Base-by-base conservation (phyloP, 345 rosid genomes). In the Bretschneidera sinensis region DNA sequence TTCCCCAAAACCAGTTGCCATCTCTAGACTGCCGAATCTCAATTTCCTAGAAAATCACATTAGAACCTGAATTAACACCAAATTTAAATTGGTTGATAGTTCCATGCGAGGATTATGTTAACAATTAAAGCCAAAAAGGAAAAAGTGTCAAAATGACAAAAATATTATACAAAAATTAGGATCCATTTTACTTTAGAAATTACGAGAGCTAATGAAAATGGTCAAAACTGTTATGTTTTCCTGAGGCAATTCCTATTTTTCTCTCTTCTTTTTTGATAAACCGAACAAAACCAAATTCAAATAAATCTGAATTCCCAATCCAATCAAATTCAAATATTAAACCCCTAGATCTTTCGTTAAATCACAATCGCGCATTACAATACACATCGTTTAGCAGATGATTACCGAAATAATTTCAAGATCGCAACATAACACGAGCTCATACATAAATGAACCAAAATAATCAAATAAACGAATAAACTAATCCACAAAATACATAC, bases 1-100 rank as follows among this genome's bases (percentile, higher is more conserved):
- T 86, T 71, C 87, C 79, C 83, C 79, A 79, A 78, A 72, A 66
- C 90, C 83, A 63, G 83, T 65, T 7, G 74, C 78, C 95, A 87
- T 87, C 59, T 57, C 66, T 56, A 51, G 52, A 76, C 51, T 43
- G 52, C 62, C 57, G 67, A 63, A 51, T 49, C 59, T 49, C 69
- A 53, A 62, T 45, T 43, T 15, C 74, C 87, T 73, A 49, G 16
- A 17, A 60, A 61, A 59, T 7, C 1, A 39, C 45, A 39, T 39
- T 13, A 39, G 15, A 14, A 39, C 45, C 48, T 55, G 43, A n/a
- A n/a, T n/a, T n/a, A n/a, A n/a, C n/a, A n/a, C n/a, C n/a, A n/a
- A n/a, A n/a, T n/a, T n/a, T n/a, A n/a, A n/a, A n/a, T n/a, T n/a
- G n/a, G n/a, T n/a, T n/a, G n/a, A n/a, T n/a, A n/a, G n/a, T n/a